Evolutionary conservation across 768 basidiomycete species (phyloP), one percentile per base, ranked within the genome.

Genomic region (Gloeophyllum trabeum): DNA sequence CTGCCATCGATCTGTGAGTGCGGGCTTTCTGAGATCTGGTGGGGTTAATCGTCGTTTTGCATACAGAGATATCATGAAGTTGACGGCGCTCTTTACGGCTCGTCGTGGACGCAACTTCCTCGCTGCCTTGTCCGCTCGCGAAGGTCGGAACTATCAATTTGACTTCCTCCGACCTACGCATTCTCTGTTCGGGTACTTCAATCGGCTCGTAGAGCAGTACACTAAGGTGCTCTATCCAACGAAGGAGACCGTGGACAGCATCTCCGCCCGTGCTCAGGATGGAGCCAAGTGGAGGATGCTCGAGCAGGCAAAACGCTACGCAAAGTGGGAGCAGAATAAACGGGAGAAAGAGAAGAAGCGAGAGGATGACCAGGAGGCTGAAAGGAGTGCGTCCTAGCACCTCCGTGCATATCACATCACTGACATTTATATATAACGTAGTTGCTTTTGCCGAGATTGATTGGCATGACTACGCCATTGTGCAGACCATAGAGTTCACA

Each of bases 401-500:
- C 23, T 24, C 19, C n/a, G 19, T 13, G 18, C 20, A 32, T 16
- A 5, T 28, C 16, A n/a, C 13, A 5, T 7, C 25, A 26, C 21
- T 43, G 19, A 22, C 24, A 23, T 43, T 47, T 42, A 36, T 19
- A 37, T 51, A 32, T 43, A 6, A 45, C 41, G 4, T 46, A 84
- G 87, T 79, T 61, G 94, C 93, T 4, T 93, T 96, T 55, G 89
- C 91, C 35, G 89, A 93, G 57, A 97, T 99, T 51, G 96, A 99
- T 57, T 99, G 96, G 96, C 91, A 99, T 54, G 96, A 98, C 57
- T 98, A 96, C 63, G 90, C 92, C 30, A 89, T 96, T 43, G 96
- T 97, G 4, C 91, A 97, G 57, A 96, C 92, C 16, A 92, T 96
- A 52, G 96, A 99, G 56, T 99, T 98, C 56, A 98, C 96, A 13